A percentile compares a stretch with the other conserved stretches of the same genome.
These are phyloP conservation scores for Coemansia nantahalensis DNA, from an alignment of 192 early-diverging fungal genomes.

Conservation along the genomic window DNA sequence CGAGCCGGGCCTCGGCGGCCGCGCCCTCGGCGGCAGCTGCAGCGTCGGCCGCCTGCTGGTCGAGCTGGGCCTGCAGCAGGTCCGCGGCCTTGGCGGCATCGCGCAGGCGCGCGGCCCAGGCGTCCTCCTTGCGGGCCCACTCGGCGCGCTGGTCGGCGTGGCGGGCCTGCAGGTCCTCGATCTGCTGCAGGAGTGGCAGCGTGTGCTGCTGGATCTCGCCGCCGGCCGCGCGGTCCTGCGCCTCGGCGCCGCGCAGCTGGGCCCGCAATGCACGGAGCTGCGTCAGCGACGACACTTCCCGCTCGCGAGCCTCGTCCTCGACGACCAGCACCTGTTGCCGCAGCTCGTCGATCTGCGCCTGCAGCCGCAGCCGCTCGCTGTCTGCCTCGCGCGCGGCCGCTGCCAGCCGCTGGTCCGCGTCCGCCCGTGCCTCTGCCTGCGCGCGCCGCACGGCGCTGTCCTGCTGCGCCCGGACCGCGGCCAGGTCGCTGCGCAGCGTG, in stretches of 20 bases:
- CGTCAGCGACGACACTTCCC: conserved; percentile 32
- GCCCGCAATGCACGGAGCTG: conserved; percentile 36
- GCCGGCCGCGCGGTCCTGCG: conserved; percentile 28
- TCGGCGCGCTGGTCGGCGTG: conserved; percentile 30
- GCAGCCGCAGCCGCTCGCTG: conserved; percentile 37
- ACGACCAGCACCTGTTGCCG: conserved; percentile 28
- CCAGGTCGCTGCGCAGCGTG: conserved; percentile 15
- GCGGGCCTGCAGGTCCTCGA: conserved; percentile 42
- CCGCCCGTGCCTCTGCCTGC: conserved; percentile 21
- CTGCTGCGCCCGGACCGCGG: conserved; percentile 2
- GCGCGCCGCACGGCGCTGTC: conserved; percentile 13
- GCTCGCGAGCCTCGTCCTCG: conserved; percentile 41
- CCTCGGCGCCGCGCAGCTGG: conserved; percentile 35
- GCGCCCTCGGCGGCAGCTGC: conserved; percentile 1
- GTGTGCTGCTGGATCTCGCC: conserved; percentile 47
- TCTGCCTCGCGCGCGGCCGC: conserved; percentile 7
- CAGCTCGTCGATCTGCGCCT: conserved; percentile 46
- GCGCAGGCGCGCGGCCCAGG: conserved; percentile 20
- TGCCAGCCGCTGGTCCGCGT: conserved; percentile 37
- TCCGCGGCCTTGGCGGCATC: conserved; percentile 14
- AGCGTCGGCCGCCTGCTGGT: conserved; percentile 3
- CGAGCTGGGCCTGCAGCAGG: conserved; percentile 9
- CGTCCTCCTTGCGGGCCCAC: conserved; percentile 31
- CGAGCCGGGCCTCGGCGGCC: conserved; percentile 12
- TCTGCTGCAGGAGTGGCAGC: conserved; percentile 46